These are phyloP conservation scores for Cardamine occulta DNA, from an alignment of 345 rosid species.

Conservation along the genomic window DNA sequence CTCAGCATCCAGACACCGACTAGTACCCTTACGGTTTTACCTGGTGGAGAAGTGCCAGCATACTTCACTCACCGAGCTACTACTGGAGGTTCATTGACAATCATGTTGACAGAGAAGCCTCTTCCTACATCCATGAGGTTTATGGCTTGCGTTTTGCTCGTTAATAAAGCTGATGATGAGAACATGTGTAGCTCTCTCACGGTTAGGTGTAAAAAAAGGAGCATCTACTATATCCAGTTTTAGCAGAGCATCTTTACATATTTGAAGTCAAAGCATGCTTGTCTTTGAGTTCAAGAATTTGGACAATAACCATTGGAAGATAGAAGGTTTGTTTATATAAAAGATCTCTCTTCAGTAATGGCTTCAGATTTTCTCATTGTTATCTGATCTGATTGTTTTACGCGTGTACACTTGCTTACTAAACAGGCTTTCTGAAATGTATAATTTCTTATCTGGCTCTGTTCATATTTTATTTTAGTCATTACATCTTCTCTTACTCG, in stretches of 20 bases:
- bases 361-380: too few species aligned
- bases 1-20: not conserved
- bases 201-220: rapidly evolving
- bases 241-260: not conserved
- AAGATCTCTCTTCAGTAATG: too few species aligned
- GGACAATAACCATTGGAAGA: rapidly evolving
- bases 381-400: too few species aligned
- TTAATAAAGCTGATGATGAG: not conserved
- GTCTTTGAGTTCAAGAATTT: not conserved
- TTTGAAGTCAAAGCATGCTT: not conserved
- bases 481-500: too few species aligned
- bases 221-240: not conserved
- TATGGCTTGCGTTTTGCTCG: not conserved
- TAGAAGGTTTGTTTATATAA: too few species aligned
- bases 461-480: too few species aligned
- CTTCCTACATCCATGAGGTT: not conserved
- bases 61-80: not conserved
- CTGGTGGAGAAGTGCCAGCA: not conserved
- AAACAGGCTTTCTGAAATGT: too few species aligned
- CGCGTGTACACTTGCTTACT: too few species aligned
- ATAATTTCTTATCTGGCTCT: too few species aligned
- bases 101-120: not conserved
- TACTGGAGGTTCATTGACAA: not conserved
- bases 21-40: rapidly evolving
- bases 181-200: rapidly evolving